Base-by-base conservation (phyloP, 805 yeast genomes). In the Metschnikowia dekortorum region DNA sequence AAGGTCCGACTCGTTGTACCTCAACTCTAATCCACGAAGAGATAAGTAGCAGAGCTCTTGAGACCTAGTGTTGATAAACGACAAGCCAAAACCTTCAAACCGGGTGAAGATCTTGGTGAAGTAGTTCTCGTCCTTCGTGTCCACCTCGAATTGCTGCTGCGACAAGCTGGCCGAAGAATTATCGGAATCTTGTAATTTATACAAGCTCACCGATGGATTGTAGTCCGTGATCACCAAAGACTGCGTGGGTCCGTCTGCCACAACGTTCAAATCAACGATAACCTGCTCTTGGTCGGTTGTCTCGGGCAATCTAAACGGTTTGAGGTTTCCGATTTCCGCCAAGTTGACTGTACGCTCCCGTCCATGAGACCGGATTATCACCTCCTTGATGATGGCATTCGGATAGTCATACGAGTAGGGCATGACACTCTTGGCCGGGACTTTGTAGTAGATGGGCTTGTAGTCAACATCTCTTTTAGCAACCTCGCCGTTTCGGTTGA, bases 371-470 rank as follows among this genome's bases (percentile, higher is more conserved):
- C 90, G 74, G 33, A 94, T 66, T 3, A 89, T 76, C 32, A 94
- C 68, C 61, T 91, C 97, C 64, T 90, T 91, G 42, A 85, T 79
- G 8, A 80, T 71, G 0, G 96, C 97, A 47, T 95, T 89, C 0
- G 99, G 99, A 68, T 80, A 94, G 65, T 94, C 99, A 91, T 97
- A 94, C 0, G 99, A 89, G 65, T 94, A 94, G 0, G 98, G 97
- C 98, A 94, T 94, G 2, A 89, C 96, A 68, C 96, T 87, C 61
- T 82, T 82, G 1, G 96, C 83, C 0, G 98, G 97, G 10, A 95
- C 76, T 42, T 81, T 79, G 64, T 92, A 94, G 60, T 77, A 82
- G 9, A 89, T 76, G 0, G 97, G 97, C 54, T 81, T 83, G 68
- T 85, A 91, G 10, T 78, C 76, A 2, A 75, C 72, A 44, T 78